Base-by-base conservation (phyloP, 2,329 filamentous ascomycete genomes). In the Penicillium paneum region DNA sequence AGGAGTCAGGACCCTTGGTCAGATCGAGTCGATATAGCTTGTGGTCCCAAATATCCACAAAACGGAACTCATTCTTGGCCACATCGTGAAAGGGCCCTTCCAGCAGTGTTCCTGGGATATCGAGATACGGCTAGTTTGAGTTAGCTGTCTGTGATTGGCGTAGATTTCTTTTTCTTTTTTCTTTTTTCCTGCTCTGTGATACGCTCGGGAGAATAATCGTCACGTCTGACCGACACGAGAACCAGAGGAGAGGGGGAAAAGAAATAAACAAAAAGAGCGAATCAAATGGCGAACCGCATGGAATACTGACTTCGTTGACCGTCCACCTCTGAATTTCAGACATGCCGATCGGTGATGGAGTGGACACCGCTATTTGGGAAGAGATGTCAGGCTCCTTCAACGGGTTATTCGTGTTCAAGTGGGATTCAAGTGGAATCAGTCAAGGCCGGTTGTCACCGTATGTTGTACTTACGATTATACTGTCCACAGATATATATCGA, bases 31-130 rank as follows among this genome's bases (percentile, higher is more conserved):
- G 81, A 76, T 94, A 88, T 42, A 96, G 69, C 57, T 85, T 84
- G 69, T 88, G 82, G 69, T 88, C 84, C 71, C 87, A 88, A 74
- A 96, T 92, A 74, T 97, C 92, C 42, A 77, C 62, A 52, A 76
- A 77, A 39, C 74, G 74, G 36, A 76, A 69, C 59, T 75, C 71
- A 54, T 76, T 73, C 24, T 64, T 68, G 44, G 67, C 65, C 19
- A 66, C 64, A 53, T 72, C 70, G 56, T 74, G 69, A 55, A 69
- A 75, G 3, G 73, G 74, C 8, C 74, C 74, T 63, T 76, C 74
- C 24, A 75, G 70, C 28, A 77, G 61, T 15, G 69, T 72, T 43
- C 74, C 74, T 26, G 64, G 56, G 44, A 73, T 64, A 45, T 73
- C 64, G 49, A 75, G 55, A 60, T 72, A 76, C 45, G 75, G 73